Evolutionary conservation across 345 rosid species (phyloP), one percentile per base, ranked within the genome.

Genomic region (Balakata baccata): DNA sequence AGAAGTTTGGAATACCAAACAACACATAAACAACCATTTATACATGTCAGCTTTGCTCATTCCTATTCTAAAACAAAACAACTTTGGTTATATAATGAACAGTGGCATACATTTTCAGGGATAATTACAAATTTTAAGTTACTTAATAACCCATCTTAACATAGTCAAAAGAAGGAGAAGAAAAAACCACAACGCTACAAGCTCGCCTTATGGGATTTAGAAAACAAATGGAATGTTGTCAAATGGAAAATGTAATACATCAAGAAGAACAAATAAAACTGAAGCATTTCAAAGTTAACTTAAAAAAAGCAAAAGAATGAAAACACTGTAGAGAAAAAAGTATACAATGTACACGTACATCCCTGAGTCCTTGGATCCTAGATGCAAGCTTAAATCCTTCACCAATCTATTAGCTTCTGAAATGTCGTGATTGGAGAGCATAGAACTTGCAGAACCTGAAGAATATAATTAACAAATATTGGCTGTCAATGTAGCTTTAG

Each of bases 391-490:
- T 22, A 92, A 74, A 59, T 89, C 92, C 60, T 86, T 85, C 51
- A 86, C 87, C 82, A 95, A 82, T 82, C 80, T 86, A 85, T 81
- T 83, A 56, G 97, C 97, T 69, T 81, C 87, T 3, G 73, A 78
- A 78, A 83, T 88, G 65, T 92, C 91, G 38, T 75, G 88, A 83
- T 79, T 81, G 17, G 97, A 87, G 61, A 94, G 86, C 97, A 90
- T 89, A 12, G 93, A 82, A 80, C 87, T 88, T 12, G 98, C 93
- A 47, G 98, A 94, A 79, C 97, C 97, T 92, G 84, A 25, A 18
- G 67, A 43, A 61, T 29, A 37, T 5, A 5, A 60, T 54, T 6
- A n/a, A 57, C 61, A 57, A 9, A 20, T 7, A n/a, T 57, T 43
- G n/a, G 20, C 22, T 57, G 61, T 25, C 61, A 57, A 57, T 22